Percentiles rank a stretch among this genome's conserved stretches.
Evolutionary conservation across 495 filamentous ascomycete species (phyloP).

Genomic region (Xylaria palmicola): DNA sequence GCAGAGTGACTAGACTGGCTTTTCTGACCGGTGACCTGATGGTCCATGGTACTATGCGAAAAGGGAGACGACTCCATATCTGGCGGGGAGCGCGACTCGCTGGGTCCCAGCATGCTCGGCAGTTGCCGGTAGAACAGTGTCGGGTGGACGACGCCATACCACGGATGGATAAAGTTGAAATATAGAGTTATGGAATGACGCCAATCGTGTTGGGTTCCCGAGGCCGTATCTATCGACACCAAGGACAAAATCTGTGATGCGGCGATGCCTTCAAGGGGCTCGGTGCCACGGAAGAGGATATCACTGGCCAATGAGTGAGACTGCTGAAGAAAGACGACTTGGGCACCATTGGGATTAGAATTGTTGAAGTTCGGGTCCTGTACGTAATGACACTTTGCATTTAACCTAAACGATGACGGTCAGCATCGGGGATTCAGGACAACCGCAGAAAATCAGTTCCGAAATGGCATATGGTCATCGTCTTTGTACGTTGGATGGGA

Average conservation of each 20-base stretch:
- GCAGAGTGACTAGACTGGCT: neutral
- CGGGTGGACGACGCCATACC: slow-evolving; percentile 31
- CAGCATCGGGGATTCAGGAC: slow-evolving; percentile 4
- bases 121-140: slow-evolving; percentile 28
- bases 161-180: slow-evolving; percentile 30
- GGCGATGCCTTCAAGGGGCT: slow-evolving; percentile 30
- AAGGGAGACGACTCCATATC: slow-evolving; percentile 13
- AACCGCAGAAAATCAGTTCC: neutral
- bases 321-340: slow-evolving; percentile 28
- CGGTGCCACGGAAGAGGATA: slow-evolving; percentile 23
- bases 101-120: slow-evolving; percentile 11
- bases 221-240: slow-evolving; percentile 17
- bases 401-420: slow-evolving; percentile 22
- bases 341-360: slow-evolving; percentile 12
- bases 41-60: slow-evolving; percentile 13
- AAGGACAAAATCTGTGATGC: slow-evolving; percentile 30
- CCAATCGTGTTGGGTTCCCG: slow-evolving; percentile 24
- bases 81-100: slow-evolving; percentile 16
- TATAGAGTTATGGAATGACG: slow-evolving; percentile 22
- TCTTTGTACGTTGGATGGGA: neutral
- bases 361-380: slow-evolving; percentile 24
- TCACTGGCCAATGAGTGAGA: slow-evolving; percentile 27
- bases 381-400: slow-evolving; percentile 33
- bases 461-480: neutral
- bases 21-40: slow-evolving; percentile 6